Evolutionary conservation across 208 protist species (phyloP).

Genomic region (Trypanosoma cruzi): DNA sequence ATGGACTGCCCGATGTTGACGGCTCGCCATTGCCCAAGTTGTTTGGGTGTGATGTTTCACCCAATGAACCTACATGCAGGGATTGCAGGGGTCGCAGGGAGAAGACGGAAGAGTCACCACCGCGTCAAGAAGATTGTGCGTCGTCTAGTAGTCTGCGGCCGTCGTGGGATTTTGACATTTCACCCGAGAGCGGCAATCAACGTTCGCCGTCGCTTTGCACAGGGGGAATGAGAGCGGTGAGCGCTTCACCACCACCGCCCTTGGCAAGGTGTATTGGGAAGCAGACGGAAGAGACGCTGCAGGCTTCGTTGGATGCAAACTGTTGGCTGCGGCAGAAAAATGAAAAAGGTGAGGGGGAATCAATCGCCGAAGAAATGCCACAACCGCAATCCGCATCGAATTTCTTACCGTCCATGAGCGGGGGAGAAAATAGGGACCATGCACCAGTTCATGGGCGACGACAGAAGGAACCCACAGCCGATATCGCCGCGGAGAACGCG

Average conservation of each 20-base stretch:
- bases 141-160: not conserved
- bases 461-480: not conserved
- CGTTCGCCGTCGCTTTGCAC: constrained; percentile 13
- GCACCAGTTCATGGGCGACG: not conserved
- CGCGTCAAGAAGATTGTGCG: not conserved
- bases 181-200: constrained; percentile 10
- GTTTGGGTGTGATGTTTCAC: not conserved
- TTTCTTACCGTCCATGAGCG: not conserved
- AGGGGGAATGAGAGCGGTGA: not conserved
- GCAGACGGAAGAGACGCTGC: not conserved
- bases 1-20: not conserved
- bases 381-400: not conserved
- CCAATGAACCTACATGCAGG: not conserved
- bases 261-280: constrained; percentile 8
- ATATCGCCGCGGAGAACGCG: constrained; percentile 2
- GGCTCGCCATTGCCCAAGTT: constrained; percentile 8
- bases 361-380: not conserved
- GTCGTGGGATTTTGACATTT: constrained; percentile 3
- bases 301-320: not conserved
- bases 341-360: not conserved
- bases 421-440: not conserved
- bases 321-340: not conserved
- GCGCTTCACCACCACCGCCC: constrained; percentile 10
- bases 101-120: not conserved
- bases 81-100: too few relatives aligned